phyloP scores from a whole-genome alignment of 2,329 filamentous ascomycete genomes.

The Hypoxylon sp. region DNA sequence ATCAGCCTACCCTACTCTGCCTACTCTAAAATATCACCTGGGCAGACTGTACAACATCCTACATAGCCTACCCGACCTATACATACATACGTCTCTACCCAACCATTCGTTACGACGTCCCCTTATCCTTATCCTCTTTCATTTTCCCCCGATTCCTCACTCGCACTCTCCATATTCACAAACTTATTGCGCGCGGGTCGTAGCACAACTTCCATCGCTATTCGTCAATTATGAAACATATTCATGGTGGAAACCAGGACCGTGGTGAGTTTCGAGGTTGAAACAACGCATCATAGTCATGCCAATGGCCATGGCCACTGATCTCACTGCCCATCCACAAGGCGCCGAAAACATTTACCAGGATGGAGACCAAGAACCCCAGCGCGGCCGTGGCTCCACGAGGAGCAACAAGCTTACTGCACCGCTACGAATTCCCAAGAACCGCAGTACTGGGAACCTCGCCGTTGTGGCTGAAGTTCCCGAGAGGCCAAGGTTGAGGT shows the following conservation, averaged over 20 bases:
- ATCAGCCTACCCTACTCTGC: slow-evolving; percentile 29
- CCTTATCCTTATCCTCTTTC: slow-evolving; percentile 24
- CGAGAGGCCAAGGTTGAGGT: slow-evolving; percentile 69
- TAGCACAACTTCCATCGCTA: slow-evolving; percentile 36
- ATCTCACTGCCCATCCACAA: slow-evolving; percentile 49
- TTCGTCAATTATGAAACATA: slow-evolving; percentile 61
- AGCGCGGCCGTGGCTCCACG: slow-evolving; percentile 51
- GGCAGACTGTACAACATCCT: slow-evolving; percentile 8
- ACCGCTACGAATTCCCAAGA: slow-evolving; percentile 70
- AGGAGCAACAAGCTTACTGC: slow-evolving; percentile 61
- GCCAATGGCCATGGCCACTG: slow-evolving; percentile 47
- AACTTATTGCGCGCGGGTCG: slow-evolving; percentile 37
- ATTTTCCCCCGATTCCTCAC: slow-evolving; percentile 17
- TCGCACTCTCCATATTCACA: slow-evolving; percentile 16
- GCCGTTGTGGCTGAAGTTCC: slow-evolving; percentile 59
- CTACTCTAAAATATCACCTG: neutral
- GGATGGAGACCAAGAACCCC: slow-evolving; percentile 55
- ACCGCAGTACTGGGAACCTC: slow-evolving; percentile 75
- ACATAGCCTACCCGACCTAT: slow-evolving; percentile 2
- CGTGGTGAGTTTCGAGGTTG: slow-evolving; percentile 56
- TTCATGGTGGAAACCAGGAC: slow-evolving; percentile 59
- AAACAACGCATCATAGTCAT: slow-evolving; percentile 36
- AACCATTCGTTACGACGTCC: slow-evolving; percentile 24
- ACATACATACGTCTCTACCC: slow-evolving; percentile 22
- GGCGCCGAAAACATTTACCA: slow-evolving; percentile 58